Conservation (phyloP, 495 filamentous ascomycete genomes). For the Xylaria sp. region DNA sequence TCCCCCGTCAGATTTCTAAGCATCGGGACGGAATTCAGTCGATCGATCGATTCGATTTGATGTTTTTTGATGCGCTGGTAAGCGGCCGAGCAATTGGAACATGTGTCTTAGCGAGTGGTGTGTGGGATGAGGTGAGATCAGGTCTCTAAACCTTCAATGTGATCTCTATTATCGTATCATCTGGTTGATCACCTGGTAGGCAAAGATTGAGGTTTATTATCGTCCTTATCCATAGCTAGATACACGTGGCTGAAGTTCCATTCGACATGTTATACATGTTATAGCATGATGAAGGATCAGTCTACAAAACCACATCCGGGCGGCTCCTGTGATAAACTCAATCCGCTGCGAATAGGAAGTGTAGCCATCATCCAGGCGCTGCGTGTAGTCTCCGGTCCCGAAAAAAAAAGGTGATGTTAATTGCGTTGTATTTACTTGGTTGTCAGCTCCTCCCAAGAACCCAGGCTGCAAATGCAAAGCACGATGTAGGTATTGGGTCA, state of each 20-base stretch:
- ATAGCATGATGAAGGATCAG: background rate
- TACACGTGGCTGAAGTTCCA: background rate
- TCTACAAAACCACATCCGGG: background rate
- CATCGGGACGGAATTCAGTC: background rate
- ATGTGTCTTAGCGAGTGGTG: background rate
- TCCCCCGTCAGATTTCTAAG: background rate
- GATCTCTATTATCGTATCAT: background rate
- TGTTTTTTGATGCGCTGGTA: background rate
- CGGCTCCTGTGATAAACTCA: background rate
- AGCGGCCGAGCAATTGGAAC: background rate
- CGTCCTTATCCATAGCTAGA: background rate
- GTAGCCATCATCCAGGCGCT: background rate
- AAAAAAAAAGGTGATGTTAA: background rate
- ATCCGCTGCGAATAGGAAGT: background rate
- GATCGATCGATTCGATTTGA: background rate
- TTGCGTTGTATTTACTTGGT: background rate
- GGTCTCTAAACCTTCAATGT: background rate
- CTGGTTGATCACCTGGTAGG: background rate
- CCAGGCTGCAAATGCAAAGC: background rate
- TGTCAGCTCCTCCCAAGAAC: background rate
- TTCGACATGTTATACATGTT: background rate
- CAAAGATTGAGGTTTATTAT: background rate
- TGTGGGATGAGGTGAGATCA: conserved; percentile 17
- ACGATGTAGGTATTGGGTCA: background rate
- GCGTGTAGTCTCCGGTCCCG: background rate